phyloP scores from a whole-genome alignment of 495 filamentous ascomycete species.

The Oleoguttula mirabilis region DNA sequence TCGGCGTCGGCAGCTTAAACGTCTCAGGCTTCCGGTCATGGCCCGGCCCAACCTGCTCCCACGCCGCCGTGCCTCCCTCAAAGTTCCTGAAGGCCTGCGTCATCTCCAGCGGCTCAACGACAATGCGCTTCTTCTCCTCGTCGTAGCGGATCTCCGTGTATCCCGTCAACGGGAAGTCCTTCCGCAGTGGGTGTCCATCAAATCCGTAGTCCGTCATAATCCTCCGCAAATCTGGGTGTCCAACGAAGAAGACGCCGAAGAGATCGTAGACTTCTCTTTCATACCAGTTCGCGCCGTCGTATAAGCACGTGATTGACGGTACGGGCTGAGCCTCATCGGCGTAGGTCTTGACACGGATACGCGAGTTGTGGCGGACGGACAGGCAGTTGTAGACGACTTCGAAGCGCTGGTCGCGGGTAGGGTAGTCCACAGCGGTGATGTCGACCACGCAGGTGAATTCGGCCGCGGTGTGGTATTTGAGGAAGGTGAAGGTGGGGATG shows the following conservation, averaged over 20 bases:
- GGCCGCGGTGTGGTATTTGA: constrained; percentile 94
- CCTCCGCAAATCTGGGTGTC: constrained; percentile 88
- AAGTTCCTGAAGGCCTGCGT: constrained; percentile 99
- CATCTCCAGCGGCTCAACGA: constrained; percentile 91
- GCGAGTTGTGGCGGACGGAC: constrained; percentile 86
- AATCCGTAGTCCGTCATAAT: constrained; percentile 99
- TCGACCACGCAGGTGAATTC: constrained; percentile 90
- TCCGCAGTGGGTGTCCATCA: constrained; percentile 91
- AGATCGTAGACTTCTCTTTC: constrained; percentile 96
- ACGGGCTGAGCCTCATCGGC: constrained; percentile 94
- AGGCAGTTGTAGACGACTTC: constrained; percentile 98
- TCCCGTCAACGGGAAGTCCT: constrained; percentile 95
- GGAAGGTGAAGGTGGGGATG: constrained; percentile 82
- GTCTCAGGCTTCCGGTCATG: constrained; percentile 67
- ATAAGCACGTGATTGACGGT: constrained; percentile 72
- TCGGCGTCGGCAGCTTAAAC: constrained; percentile 90
- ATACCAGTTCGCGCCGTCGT: constrained; percentile 96
- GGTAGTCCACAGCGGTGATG: constrained; percentile 92
- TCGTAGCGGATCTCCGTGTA: constrained; percentile 98
- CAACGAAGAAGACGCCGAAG: constrained; percentile 93
- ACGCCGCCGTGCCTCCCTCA: constrained; percentile 54
- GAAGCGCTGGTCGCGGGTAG: constrained; percentile 85
- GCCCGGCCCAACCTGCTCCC: constrained; percentile 87
- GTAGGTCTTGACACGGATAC: constrained; percentile 97
- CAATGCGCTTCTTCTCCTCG: constrained; percentile 99